Evolutionary conservation across 306 rosid species (phyloP).

Genomic region (Gillenia trifoliata): DNA sequence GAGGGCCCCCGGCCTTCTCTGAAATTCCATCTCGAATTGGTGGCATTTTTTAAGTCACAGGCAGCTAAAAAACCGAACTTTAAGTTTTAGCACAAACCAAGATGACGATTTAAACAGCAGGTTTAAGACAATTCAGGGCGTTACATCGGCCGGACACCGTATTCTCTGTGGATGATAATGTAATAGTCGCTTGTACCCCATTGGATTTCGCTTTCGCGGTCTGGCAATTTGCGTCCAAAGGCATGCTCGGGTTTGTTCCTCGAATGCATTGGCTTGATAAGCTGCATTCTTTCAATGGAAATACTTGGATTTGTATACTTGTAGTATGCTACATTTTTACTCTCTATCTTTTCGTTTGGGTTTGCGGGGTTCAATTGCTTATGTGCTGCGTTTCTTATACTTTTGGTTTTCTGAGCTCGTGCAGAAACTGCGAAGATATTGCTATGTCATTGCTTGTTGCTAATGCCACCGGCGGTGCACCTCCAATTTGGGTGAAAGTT

Average conservation of each 20-base stretch:
- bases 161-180: conserved; percentile 58
- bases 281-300: conserved; percentile 55
- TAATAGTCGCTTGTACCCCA: conserved; percentile 44
- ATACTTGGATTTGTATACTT: conserved; percentile 48
- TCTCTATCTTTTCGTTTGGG: conserved; percentile 31
- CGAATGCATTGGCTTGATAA: conserved; percentile 57
- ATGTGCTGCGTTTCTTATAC: conserved; percentile 4
- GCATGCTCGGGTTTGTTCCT: conserved; percentile 69
- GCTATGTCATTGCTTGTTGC: conserved; percentile 59
- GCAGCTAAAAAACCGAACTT: conserved; percentile 27
- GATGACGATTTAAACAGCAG: conserved; percentile 36
- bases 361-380: background rate
- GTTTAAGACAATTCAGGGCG: conserved; percentile 35
- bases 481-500: conserved; percentile 66
- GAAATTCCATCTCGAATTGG: conserved; percentile 33
- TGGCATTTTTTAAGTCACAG: conserved; percentile 28
- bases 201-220: conserved; percentile 53
- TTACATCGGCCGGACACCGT: conserved; percentile 5
- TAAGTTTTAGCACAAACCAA: conserved; percentile 22
- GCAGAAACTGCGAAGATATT: conserved; percentile 57
- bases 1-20: background rate
- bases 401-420: background rate
- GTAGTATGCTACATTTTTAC: no score
- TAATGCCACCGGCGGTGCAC: conserved; percentile 40
- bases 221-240: conserved; percentile 37